Percentiles rank a stretch among this genome's conserved stretches.
These are phyloP conservation scores for Aspergillus carbonarius DNA, from an alignment of 2,329 filamentous ascomycete genomes.

Conservation along the genomic window DNA sequence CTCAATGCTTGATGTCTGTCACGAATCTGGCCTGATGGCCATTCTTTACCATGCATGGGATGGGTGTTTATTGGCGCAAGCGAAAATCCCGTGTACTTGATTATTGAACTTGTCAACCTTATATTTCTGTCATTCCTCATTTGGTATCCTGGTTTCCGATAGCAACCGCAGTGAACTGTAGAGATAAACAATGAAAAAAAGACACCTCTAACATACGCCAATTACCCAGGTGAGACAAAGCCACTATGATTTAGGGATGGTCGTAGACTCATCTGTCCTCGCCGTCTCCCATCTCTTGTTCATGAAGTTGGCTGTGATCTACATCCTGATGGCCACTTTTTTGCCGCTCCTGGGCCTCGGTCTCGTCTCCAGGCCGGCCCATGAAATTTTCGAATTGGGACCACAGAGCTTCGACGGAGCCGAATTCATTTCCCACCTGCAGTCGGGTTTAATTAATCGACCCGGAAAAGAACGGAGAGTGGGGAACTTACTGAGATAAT, in stretches of 20 bases:
- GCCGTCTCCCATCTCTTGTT: slow-evolving; percentile 18
- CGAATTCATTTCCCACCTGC: slow-evolving; percentile 91
- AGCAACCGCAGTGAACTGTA: neutral
- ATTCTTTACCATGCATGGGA: slow-evolving; percentile 39
- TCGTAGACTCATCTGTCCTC: slow-evolving; percentile 5
- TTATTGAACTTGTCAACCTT: slow-evolving; percentile 11
- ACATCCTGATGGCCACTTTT: slow-evolving; percentile 24
- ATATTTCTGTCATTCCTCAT: neutral
- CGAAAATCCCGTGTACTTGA: slow-evolving; percentile 23
- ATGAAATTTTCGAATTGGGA: slow-evolving; percentile 96
- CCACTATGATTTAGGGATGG: neutral
- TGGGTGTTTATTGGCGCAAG: slow-evolving; percentile 39
- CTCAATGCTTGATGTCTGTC: slow-evolving; percentile 27
- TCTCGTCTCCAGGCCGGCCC: slow-evolving; percentile 62
- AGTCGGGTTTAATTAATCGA: neutral
- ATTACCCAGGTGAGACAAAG: neutral
- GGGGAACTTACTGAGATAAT: slow-evolving; percentile 72
- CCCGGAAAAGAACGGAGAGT: slow-evolving; percentile 1
- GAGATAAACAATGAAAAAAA: neutral
- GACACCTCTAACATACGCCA: neutral
- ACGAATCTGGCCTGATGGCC: slow-evolving; percentile 32
- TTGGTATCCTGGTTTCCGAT: slow-evolving; percentile 3
- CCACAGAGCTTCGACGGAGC: slow-evolving; percentile 95
- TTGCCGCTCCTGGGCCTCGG: slow-evolving; percentile 32
- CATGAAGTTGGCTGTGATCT: slow-evolving; percentile 24